Percentiles rank a stretch among this genome's conserved stretches.
These are phyloP conservation scores for Daldinia grandis DNA, from an alignment of 495 filamentous ascomycete species.

Conservation along the genomic window DNA sequence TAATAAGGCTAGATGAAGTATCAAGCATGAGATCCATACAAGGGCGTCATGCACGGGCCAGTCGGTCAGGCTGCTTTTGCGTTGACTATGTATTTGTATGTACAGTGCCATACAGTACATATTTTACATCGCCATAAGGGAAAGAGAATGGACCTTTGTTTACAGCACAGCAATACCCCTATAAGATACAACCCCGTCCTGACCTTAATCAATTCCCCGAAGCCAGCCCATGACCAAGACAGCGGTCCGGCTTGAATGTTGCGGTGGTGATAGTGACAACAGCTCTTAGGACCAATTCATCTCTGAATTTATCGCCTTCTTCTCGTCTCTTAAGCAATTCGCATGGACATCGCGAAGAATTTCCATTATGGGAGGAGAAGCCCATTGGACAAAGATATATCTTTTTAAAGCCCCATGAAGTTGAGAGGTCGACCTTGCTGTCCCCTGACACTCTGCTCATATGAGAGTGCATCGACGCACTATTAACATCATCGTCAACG, in stretches of 20 bases:
- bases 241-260: not conserved
- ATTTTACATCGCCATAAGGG: not conserved
- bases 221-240: not conserved
- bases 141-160: not conserved
- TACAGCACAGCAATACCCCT: not conserved
- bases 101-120: constrained; percentile 25
- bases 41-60: constrained; percentile 30
- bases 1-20: constrained; percentile 1
- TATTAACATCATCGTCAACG: not conserved
- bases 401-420: constrained; percentile 1
- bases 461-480: not conserved
- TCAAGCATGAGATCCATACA: constrained; percentile 22
- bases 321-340: not conserved
- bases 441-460: not conserved
- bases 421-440: constrained; percentile 3
- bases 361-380: constrained; percentile 2
- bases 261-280: constrained; percentile 8
- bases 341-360: constrained; percentile 8
- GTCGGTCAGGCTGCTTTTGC: not conserved
- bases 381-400: constrained; percentile 17
- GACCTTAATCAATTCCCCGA: not conserved
- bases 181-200: not conserved
- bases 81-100: not conserved
- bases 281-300: not conserved
- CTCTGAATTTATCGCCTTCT: not conserved